These are phyloP conservation scores for Pichia nanzhaoensis DNA, from an alignment of 805 yeast genomes.

Conservation along the genomic window DNA sequence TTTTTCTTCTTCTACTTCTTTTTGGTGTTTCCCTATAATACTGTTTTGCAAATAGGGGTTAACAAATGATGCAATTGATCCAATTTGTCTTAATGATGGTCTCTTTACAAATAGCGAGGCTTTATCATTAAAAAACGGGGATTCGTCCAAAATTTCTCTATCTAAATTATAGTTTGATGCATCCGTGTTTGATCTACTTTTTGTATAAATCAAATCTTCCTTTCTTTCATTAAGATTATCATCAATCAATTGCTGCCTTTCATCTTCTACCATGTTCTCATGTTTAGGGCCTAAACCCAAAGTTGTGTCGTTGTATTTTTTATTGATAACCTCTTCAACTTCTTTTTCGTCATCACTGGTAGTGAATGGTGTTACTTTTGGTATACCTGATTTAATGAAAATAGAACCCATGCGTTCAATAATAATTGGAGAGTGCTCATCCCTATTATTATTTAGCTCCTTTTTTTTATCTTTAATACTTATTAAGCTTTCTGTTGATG, in stretches of 20 bases:
- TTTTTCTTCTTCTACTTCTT: slow-evolving; percentile 5
- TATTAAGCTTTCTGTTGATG: not conserved
- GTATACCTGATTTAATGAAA: slow-evolving; percentile 15
- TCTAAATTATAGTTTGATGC: slow-evolving; percentile 1
- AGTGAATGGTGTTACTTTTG: slow-evolving; percentile 10
- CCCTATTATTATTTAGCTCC: not conserved
- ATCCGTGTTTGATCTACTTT: not conserved
- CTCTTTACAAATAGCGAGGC: not conserved
- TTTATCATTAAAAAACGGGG: too few relatives aligned
- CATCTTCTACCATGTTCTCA: too few relatives aligned
- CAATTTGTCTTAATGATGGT: slow-evolving; percentile 1
- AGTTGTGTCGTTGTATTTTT: not conserved
- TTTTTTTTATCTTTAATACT: not conserved
- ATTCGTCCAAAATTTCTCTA: too few relatives aligned
- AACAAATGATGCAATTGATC: not conserved
- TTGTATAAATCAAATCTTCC: too few relatives aligned
- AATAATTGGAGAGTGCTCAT: not conserved
- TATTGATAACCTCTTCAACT: not conserved
- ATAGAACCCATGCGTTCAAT: slow-evolving; percentile 15
- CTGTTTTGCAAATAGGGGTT: slow-evolving; percentile 8
- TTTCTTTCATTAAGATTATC: not conserved
- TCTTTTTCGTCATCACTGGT: not conserved
- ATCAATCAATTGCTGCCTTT: too few relatives aligned
- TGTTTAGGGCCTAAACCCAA: too few relatives aligned
- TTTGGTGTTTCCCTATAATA: slow-evolving; percentile 5